Evolutionary conservation across 805 yeast species (phyloP), one percentile per base, ranked within the genome.

Genomic region (Metschnikowia orientalis): DNA sequence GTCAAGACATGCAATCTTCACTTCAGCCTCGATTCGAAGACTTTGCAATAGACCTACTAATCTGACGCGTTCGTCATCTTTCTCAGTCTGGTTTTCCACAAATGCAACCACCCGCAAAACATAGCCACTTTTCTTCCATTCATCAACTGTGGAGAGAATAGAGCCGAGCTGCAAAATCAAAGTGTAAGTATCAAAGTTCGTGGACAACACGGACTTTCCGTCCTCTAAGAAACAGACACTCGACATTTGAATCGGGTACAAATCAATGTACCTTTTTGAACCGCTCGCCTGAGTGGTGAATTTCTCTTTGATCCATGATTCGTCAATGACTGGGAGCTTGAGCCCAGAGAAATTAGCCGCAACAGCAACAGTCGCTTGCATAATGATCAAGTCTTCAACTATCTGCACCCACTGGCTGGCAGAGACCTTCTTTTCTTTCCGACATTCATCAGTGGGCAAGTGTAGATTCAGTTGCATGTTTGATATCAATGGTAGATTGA

Each of bases 181-280:
- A 0, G 97, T 90, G 51, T 89, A 92, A 0, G 99, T 92, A 56
- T 92, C 99, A 53, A 92, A 88, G 51, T 92, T 92, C 3, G 95
- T 88, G 0, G 95, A 83, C 39, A 81, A 53, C 1, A 83, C 79
- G 11, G 81, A 75, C 34, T 74, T 74, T 4, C 89, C 89, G 32
- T 75, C 71, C 15, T 72, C 73, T 35, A 80, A 76, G 28, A 76
- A 69, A 32, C 86, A 75, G 26, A 79, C 77, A 0, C 95, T 90
- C 3, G 94, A 80, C 97, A 92, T 92, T 51, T 92, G 98, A 45
- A 92, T 89, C 0, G 99, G 98, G 56, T 94, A 92, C 23, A 92
- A 61, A 55, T 92, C 99, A 49, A 92, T 88, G 44, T 64, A 81
- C 42, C 71, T 69, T 40, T 68, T 71, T 17, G 57, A 48, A 1